Base-by-base conservation (phyloP, 2,329 filamentous ascomycete species). In the Monilinia laxa region DNA sequence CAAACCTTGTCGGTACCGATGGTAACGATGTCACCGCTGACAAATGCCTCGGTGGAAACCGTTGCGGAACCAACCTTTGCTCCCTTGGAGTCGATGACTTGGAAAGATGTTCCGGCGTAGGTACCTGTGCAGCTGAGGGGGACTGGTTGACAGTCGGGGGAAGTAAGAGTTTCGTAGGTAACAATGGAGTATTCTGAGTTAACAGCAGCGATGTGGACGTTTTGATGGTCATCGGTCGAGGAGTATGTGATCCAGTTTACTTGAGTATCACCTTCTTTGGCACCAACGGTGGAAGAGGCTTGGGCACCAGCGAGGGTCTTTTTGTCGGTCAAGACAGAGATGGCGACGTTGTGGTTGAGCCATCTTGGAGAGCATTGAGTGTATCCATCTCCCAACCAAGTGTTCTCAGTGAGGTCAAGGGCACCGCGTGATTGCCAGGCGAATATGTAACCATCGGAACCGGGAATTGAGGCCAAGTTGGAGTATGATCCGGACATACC, bases 401-500 rank as follows among this genome's bases (percentile, higher is more conserved):
- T 77, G 75, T 88, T 85, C 53, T 76, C 76, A 6, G 80, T 81
- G 18, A 88, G 78, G 65, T 86, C 80, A 16, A 82, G 77, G 28
- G 85, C 84, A 31, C 86, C 85, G 23, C 85, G 83, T 0, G 85
- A 87, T 20, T 86, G 83, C 86, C 85, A 88, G 25, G 85, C 79
- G 74, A 87, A 86, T 77, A 87, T 84, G 75, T 88, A 88, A 0
- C 79, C 78, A 63, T 80, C 79, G 25, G 79, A 80, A 67, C 78
- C 79, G 55, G 80, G 76, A 76, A 87, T 86, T 6, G 82, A 81
- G 16, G 82, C 82, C 25, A 88, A 80, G 10, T 77, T 78, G 71
- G 83, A 85, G 78, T 87, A 88, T 2, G 84, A 87, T 40, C 86
- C 86, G n/a, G 81, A 80, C 83, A 85, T 88, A 63, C 86, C 86